These are phyloP conservation scores for Aspergillus eucalypticola DNA, from an alignment of 2,329 filamentous ascomycete species.

Conservation along the genomic window DNA sequence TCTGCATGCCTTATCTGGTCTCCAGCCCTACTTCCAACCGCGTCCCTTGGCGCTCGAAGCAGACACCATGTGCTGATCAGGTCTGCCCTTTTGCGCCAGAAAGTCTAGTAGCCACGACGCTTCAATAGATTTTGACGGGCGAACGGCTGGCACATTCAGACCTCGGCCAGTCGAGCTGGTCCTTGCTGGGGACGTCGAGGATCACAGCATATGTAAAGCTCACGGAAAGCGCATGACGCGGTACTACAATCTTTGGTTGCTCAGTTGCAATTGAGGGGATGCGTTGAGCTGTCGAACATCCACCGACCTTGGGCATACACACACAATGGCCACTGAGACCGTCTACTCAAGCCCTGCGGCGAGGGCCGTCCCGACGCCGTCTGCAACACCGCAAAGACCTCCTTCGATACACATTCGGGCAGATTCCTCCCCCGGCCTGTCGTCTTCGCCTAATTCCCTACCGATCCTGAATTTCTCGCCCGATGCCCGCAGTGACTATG, in stretches of 20 bases:
- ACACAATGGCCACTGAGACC: conserved; percentile 33
- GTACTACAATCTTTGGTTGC: conserved; percentile 6
- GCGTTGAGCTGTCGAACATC: not conserved
- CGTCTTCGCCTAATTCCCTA: conserved; percentile 61
- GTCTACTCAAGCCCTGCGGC: conserved; percentile 58
- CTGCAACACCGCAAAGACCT: conserved; percentile 59
- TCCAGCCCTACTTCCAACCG: conserved; percentile 5
- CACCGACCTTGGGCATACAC: not conserved
- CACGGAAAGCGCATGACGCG: conserved; percentile 12
- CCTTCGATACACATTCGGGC: conserved; percentile 50
- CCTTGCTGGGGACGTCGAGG: not conserved
- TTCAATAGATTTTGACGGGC: not conserved
- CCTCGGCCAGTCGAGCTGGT: not conserved
- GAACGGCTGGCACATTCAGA: conserved; percentile 6
- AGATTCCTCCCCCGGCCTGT: conserved; percentile 40
- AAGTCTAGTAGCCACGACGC: conserved; percentile 8
- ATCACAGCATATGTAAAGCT: conserved; percentile 10
- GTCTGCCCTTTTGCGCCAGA: conserved; percentile 4
- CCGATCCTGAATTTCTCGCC: conserved; percentile 46
- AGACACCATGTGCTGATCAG: conserved; percentile 2
- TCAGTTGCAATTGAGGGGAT: conserved; percentile 5
- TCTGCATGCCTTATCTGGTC: not conserved
- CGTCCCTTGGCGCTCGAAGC: conserved; percentile 3
- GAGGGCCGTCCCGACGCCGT: conserved; percentile 67
- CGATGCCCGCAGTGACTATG: conserved; percentile 40